These are phyloP conservation scores for Ceratocystis lukuohia DNA, from an alignment of 2,329 filamentous ascomycete genomes.

Conservation along the genomic window DNA sequence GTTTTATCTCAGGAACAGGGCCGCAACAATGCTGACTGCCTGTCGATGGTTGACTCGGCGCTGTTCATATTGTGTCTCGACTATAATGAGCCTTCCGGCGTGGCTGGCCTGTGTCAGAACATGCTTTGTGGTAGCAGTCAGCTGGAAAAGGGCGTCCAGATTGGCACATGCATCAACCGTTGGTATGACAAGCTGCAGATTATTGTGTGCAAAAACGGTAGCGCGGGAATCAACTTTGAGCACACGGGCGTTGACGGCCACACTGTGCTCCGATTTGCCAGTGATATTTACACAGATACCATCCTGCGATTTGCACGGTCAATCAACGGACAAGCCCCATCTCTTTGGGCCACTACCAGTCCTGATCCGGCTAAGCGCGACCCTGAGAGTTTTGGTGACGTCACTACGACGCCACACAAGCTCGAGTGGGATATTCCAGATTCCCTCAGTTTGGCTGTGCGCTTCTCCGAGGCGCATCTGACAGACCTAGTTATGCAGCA, in stretches of 20 bases:
- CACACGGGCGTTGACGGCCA: slow-evolving; percentile 97
- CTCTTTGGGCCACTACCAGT: slow-evolving; percentile 77
- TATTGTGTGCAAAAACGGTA: slow-evolving; percentile 97
- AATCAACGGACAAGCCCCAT: slow-evolving; percentile 88
- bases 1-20: slow-evolving; percentile 72
- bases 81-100: slow-evolving; percentile 71
- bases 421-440: slow-evolving; percentile 96
- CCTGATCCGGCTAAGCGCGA: slow-evolving; percentile 89
- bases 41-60: slow-evolving; percentile 90
- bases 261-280: slow-evolving; percentile 89
- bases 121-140: slow-evolving; percentile 95
- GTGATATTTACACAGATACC: slow-evolving; percentile 93
- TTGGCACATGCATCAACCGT: slow-evolving; percentile 92
- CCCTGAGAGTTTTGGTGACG: slow-evolving; percentile 80
- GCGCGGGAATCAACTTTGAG: slow-evolving; percentile 97
- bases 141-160: slow-evolving; percentile 84
- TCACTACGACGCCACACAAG: slow-evolving; percentile 87
- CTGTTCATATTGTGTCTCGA: slow-evolving; percentile 88
- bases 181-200: slow-evolving; percentile 99
- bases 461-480: slow-evolving; percentile 87
- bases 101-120: slow-evolving; percentile 83
- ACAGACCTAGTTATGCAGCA: slow-evolving; percentile 94
- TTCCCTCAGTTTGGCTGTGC: slow-evolving; percentile 76
- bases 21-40: slow-evolving; percentile 89
- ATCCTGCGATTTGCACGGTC: slow-evolving; percentile 79